These are phyloP conservation scores for Kwoniella heveanensis DNA, from an alignment of 768 basidiomycete genomes.

Conservation along the genomic window DNA sequence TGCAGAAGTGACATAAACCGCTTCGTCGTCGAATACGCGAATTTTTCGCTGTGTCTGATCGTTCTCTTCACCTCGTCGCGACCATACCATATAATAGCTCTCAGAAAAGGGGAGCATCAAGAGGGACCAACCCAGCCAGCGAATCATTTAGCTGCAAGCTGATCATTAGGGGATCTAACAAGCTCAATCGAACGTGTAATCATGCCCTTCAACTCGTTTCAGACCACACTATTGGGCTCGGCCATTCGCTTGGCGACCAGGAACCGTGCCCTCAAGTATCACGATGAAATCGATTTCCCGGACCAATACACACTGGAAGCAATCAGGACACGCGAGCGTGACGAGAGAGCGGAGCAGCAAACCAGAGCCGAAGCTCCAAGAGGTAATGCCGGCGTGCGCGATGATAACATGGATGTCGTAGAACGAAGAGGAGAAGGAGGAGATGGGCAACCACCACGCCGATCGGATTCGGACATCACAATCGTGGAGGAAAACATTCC, in stretches of 20 bases:
- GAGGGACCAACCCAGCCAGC: no score
- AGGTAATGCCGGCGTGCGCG: background rate
- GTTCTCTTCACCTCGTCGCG: no score
- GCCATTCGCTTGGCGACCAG: constrained; percentile 8
- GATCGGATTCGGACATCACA: constrained; percentile 15
- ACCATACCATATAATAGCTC: no score
- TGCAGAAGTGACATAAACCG: no score
- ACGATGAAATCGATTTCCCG: constrained; percentile 23
- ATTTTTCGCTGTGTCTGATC: no score
- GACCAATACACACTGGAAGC: constrained; percentile 16
- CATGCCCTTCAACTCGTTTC: constrained; percentile 23
- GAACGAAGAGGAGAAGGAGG: background rate
- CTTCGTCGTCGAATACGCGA: no score
- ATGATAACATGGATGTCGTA: background rate
- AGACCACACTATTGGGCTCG: constrained; percentile 18
- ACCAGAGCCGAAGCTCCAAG: background rate
- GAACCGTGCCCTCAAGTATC: constrained; percentile 13
- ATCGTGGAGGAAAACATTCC: constrained; percentile 2
- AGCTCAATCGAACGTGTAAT: background rate
- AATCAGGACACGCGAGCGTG: background rate
- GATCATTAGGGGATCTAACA: background rate
- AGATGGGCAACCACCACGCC: background rate
- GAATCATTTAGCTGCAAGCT: no score
- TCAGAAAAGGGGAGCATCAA: no score
- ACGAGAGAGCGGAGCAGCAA: background rate